phyloP scores from a whole-genome alignment of 352 stramenopile species.

The Globisporangium abappressorium region DNA sequence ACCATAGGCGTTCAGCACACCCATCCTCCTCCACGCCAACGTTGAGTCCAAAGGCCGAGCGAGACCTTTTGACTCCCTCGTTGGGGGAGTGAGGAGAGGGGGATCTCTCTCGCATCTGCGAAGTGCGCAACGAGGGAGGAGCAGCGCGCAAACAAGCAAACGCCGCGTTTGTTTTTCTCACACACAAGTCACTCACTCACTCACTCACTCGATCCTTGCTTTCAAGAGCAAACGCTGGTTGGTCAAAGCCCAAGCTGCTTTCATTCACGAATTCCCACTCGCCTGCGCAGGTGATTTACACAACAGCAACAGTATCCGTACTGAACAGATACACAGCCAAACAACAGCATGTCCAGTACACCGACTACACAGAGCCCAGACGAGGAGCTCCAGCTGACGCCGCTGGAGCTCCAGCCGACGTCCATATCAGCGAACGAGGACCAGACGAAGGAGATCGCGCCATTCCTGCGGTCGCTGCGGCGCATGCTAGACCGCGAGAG shows the following conservation, averaged over 20 bases:
- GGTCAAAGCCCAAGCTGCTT: neutral
- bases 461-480: slow-evolving; percentile 57
- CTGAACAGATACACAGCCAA: neutral
- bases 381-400: neutral
- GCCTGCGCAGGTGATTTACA: neutral
- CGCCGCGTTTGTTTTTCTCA: slow-evolving; percentile 3
- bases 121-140: neutral
- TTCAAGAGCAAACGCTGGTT: neutral
- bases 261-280: slow-evolving; percentile 11
- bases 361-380: neutral
- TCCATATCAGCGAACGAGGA: slow-evolving; percentile 5
- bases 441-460: slow-evolving; percentile 48
- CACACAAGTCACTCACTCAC: neutral
- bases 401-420: neutral
- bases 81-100: neutral
- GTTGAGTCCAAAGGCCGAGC: neutral
- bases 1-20: neutral
- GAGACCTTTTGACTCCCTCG: neutral
- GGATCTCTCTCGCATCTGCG: slow-evolving; percentile 2
- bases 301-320: neutral
- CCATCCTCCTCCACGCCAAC: neutral
- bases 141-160: neutral
- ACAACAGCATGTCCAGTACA: slow-evolving; percentile 3
- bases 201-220: neutral
- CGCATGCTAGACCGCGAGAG: slow-evolving; percentile 59